Conservation (phyloP, 306 rosid species). For the Prinsepia uniflora region DNA sequence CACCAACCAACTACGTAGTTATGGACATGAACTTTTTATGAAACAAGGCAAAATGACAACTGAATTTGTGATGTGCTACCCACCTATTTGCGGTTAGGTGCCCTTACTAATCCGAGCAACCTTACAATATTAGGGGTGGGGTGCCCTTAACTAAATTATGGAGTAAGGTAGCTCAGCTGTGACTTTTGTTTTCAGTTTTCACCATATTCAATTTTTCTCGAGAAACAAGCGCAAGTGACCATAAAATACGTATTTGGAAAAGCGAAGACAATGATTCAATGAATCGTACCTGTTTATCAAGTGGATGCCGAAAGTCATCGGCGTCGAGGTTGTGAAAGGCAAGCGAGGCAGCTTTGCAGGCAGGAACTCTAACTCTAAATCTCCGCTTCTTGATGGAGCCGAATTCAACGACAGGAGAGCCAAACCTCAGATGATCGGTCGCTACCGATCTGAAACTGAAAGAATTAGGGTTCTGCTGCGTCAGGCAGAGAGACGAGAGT, state of each 20-base stretch:
- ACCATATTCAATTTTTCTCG: not conserved
- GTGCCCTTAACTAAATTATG: too few species aligned
- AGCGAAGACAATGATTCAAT: not conserved
- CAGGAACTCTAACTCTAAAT: slow-evolving; percentile 13
- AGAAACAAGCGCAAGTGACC: not conserved
- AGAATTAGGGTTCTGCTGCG: slow-evolving; percentile 33
- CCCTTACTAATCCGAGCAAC: too few species aligned
- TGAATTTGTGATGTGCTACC: too few species aligned
- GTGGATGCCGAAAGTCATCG: slow-evolving; percentile 94
- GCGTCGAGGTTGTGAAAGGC: slow-evolving; percentile 79
- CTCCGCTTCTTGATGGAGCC: slow-evolving; percentile 23
- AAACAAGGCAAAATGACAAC: too few species aligned
- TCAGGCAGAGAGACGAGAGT: slow-evolving; percentile 44
- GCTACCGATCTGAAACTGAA: slow-evolving; percentile 24
- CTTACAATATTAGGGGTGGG: too few species aligned
- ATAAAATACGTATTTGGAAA: not conserved
- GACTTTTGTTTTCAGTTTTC: not conserved
- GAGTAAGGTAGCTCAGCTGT: not conserved
- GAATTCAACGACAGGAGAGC: slow-evolving; percentile 24
- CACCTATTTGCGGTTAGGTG: too few species aligned
- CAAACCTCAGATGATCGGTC: slow-evolving; percentile 29
- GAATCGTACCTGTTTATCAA: slow-evolving; percentile 69
- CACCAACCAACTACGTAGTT: not conserved
- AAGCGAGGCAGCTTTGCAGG: slow-evolving; percentile 57
- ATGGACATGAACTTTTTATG: too few species aligned